Evolutionary conservation across 2,329 filamentous ascomycete genomes (phyloP), one percentile per base, ranked within the genome.

Genomic region (Botrytis pseudocinerea): DNA sequence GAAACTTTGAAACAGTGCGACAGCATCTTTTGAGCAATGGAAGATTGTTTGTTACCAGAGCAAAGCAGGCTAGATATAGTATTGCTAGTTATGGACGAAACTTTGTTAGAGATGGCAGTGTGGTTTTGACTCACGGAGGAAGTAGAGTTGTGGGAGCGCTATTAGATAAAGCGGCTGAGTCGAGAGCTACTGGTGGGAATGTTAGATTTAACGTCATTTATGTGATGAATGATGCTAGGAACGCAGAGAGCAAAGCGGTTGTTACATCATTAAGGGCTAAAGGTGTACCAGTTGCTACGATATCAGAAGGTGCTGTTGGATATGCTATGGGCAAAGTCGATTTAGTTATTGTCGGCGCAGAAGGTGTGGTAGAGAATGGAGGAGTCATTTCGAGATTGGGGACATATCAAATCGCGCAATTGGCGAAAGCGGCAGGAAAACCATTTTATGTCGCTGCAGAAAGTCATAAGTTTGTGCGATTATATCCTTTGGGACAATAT

Each of bases 391-490:
- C 93, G 38, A 87, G 95, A 66, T 88, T 98, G 83, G 95, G 95
- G 70, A 90, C 88, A 3, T 95, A 93, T 78, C 94, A 97, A 84
- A 91, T 98, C 78, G 95, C 93, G 2, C 85, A 94, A 77, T 85
- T 98, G 70, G 94, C 95, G 8, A 91, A 91, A 78, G 88, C 88
- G 22, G 82, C 83, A 42, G 85, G 85, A 62, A 89, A 91, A 57
- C 92, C 92, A 0, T 93, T 98, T 78, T 97, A 97, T 80, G 94
- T 97, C 28, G 94, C 96, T 8, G 92, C 92, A 1, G 96, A 99
- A 85, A 97, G 93, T 79, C 96, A 99, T 85, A 99, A 99, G 84
- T 98, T 99, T 80, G 94, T 97, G 63, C 88, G 94, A 78, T 87
- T 96, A 72, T 96, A 95, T 79, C 93, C 95, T 1, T 84, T 96